Base-by-base conservation (phyloP, 2,329 filamentous ascomycete genomes). In the Cytospora paraplurivora region DNA sequence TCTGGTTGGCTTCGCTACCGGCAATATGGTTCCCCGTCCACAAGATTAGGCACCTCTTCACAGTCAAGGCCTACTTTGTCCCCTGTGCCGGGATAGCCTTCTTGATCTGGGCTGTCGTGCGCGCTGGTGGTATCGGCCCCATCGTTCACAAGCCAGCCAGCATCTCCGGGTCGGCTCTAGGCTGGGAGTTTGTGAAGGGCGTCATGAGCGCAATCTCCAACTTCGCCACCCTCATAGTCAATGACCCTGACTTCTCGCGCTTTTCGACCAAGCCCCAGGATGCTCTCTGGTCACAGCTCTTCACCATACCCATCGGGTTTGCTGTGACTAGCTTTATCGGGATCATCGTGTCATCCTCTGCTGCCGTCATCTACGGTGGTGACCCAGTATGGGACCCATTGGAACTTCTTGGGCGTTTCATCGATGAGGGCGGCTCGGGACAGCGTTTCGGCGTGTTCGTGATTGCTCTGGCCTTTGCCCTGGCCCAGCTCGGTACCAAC, bases 131-230 rank as follows among this genome's bases (percentile, higher is more conserved):
- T 0, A 83, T 93, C 63, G 93, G 93, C 1, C 92, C 92, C 1
- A 92, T 97, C 68, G 83, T 97, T 32, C 81, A 87, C 62, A 89
- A 94, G 72, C 79, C 83, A 0, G 83, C 85, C 53, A 85, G 78
- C 4, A 76, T 86, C 5, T 77, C 85, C 5, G 93, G 93, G 34
- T 88, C 85, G 65, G 82, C 82, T 0, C 81, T 97, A 4, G 92
- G 81, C 1, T 97, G 93, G 93, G 85, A 87, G 32, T 87, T 97
- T 63, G 84, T 97, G 65, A 89, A 88, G 66, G 92, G 92, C 44
- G 88, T 96, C 76, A 96, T 97, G 92, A 88, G 85, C 32, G 88
- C 91, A 4, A 93, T 97, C 68, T 90, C 91, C 70, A 97, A 97
- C 78, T 97, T 97, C 72, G 91, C 92, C 1, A 92, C 93, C 0